Evolutionary conservation across 768 basidiomycete species (phyloP).

Genomic region (Boletus subparvulus): DNA sequence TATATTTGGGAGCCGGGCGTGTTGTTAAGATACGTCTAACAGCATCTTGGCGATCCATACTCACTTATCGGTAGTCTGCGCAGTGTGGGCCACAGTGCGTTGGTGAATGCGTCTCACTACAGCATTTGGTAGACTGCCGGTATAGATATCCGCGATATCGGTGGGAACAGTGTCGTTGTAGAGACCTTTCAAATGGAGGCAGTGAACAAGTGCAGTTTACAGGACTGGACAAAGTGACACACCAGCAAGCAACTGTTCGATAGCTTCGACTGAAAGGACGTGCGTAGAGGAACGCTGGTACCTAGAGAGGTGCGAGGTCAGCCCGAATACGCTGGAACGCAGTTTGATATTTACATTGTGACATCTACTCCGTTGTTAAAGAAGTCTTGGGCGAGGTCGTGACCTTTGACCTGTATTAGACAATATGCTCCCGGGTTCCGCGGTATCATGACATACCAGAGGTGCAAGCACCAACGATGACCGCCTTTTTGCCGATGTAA

Average conservation of each 20-base stretch:
- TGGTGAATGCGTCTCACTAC: constrained; percentile 20
- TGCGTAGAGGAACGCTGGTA: constrained; percentile 28
- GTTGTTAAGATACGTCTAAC: background rate
- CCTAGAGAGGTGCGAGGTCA: constrained; percentile 10
- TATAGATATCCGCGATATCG: constrained; percentile 23
- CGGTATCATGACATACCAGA: constrained; percentile 41
- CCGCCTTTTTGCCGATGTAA: constrained; percentile 59
- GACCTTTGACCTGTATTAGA: constrained; percentile 22
- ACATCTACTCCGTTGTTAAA: constrained; percentile 30
- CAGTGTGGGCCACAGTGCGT: constrained; percentile 13
- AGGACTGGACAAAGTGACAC: background rate
- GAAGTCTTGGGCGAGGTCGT: constrained; percentile 41
- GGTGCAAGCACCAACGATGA: constrained; percentile 69
- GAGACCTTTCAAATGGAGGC: background rate
- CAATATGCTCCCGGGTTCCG: background rate
- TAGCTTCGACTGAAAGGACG: constrained; percentile 14
- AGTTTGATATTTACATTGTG: constrained; percentile 21
- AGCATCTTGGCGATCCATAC: background rate
- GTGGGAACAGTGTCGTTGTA: constrained; percentile 24
- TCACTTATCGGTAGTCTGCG: constrained; percentile 30
- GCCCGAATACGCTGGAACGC: background rate
- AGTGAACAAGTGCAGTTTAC: background rate
- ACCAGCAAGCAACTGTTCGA: constrained; percentile 13
- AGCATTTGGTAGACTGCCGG: constrained; percentile 15
- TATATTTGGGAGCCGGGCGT: constrained; percentile 6